Conservation (phyloP, 225 moss, liverwort and hornwort species). For the Physcomitrellopsis africana region DNA sequence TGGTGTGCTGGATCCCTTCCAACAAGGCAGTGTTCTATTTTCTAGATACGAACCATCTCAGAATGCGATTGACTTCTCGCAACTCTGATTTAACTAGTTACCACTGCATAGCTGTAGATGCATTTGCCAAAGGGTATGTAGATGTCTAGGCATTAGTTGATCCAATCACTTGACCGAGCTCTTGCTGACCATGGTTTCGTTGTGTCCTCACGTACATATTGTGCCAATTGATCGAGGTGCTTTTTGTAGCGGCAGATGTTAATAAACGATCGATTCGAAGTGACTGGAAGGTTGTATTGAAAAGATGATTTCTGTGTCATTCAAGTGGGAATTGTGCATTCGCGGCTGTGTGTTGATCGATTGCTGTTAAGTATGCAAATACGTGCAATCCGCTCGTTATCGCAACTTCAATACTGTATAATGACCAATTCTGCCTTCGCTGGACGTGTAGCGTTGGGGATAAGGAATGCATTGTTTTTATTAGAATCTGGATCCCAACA, state of each 20-base stretch:
- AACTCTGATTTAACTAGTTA: neutral
- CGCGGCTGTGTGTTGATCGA: too few relatives aligned
- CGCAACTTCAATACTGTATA: too few relatives aligned
- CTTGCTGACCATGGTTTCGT: constrained; percentile 30
- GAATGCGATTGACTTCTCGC: constrained; percentile 19
- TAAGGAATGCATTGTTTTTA: too few relatives aligned
- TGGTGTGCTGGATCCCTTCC: neutral
- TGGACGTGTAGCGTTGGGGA: too few relatives aligned
- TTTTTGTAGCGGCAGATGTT: constrained; percentile 30
- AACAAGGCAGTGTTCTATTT: constrained; percentile 23
- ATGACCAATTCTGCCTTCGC: too few relatives aligned
- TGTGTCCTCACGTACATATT: constrained; percentile 24
- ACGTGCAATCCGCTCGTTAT: too few relatives aligned
- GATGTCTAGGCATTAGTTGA: constrained; percentile 33
- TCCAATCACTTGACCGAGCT: constrained; percentile 30
- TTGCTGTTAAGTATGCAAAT: too few relatives aligned
- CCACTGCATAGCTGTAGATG: constrained; percentile 38
- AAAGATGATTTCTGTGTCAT: too few relatives aligned
- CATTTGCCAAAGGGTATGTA: constrained; percentile 26
- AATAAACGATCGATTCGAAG: constrained; percentile 43
- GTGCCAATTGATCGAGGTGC: constrained; percentile 32
- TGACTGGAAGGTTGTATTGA: too few relatives aligned
- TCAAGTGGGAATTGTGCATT: too few relatives aligned
- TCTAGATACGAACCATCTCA: constrained; percentile 1
- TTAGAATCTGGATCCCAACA: too few relatives aligned